Evolutionary conservation across 345 rosid genomes (phyloP).

Genomic region (Leavenworthia alabamica): DNA sequence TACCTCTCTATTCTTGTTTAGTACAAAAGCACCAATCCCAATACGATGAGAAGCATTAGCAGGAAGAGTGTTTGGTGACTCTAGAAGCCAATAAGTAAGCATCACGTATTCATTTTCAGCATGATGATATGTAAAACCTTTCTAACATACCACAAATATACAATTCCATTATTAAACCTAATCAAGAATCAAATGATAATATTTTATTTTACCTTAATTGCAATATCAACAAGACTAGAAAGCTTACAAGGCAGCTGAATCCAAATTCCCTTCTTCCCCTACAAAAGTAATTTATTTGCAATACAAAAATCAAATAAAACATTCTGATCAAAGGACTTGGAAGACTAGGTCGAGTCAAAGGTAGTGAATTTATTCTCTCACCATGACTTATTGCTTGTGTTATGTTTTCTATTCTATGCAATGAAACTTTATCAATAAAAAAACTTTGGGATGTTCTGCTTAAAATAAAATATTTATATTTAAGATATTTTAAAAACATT

Average conservation of each 20-base stretch:
- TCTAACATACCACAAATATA: slow-evolving; percentile 30
- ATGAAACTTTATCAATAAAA: too few relatives aligned
- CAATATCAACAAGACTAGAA: slow-evolving; percentile 40
- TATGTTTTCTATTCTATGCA: too few relatives aligned
- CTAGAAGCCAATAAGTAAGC: slow-evolving; percentile 56
- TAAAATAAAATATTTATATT: too few relatives aligned
- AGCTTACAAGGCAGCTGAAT: slow-evolving; percentile 45
- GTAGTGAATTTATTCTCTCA: too few relatives aligned
- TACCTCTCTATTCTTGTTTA: slow-evolving; percentile 58
- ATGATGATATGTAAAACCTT: slow-evolving; percentile 57
- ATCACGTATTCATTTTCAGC: slow-evolving; percentile 57
- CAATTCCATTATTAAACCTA: too few relatives aligned
- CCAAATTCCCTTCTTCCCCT: slow-evolving; percentile 70
- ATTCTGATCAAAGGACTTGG: too few relatives aligned
- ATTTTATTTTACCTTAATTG: not conserved
- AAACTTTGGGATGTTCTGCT: too few relatives aligned
- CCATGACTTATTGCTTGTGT: too few relatives aligned
- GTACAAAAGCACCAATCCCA: slow-evolving; percentile 65
- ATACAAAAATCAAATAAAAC: too few relatives aligned
- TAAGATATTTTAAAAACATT: too few relatives aligned
- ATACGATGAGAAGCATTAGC: slow-evolving; percentile 65
- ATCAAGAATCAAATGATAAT: not conserved
- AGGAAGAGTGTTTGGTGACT: slow-evolving; percentile 39
- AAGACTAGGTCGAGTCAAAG: too few relatives aligned
- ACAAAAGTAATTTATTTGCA: too few relatives aligned